Conservation (phyloP, 768 basidiomycete genomes). For the Lactifluus pinguis region DNA sequence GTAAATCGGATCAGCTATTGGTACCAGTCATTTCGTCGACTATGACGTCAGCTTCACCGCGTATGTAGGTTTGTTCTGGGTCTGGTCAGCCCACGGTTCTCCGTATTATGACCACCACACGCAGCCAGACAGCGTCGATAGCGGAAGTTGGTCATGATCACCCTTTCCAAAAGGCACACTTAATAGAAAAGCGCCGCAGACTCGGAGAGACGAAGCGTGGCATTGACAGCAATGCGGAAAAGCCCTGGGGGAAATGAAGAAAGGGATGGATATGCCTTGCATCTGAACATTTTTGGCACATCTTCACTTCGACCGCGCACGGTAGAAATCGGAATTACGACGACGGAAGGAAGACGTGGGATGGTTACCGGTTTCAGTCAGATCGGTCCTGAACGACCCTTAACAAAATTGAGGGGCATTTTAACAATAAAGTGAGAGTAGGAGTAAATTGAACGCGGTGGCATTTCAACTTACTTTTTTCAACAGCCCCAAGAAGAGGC, state of each 20-base stretch:
- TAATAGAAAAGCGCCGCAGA: neutral
- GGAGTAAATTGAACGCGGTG: slow-evolving; percentile 40
- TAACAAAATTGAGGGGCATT: neutral
- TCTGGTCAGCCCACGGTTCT: neutral
- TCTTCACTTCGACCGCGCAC: too few species aligned
- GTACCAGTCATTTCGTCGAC: too few species aligned
- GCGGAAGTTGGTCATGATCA: neutral
- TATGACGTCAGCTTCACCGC: neutral
- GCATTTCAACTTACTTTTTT: slow-evolving; percentile 46
- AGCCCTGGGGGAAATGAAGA: neutral
- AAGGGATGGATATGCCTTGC: too few species aligned
- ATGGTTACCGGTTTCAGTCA: neutral
- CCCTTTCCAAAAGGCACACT: neutral
- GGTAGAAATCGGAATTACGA: neutral
- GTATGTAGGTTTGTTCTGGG: neutral
- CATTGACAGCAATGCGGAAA: neutral
- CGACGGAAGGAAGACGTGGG: neutral
- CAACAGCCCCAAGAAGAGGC: slow-evolving; percentile 51
- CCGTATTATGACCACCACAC: neutral
- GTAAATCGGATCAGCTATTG: too few species aligned
- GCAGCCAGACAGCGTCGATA: neutral
- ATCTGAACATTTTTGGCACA: too few species aligned
- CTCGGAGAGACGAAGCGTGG: neutral
- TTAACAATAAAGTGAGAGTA: neutral
- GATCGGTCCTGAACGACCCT: neutral